Base-by-base conservation (phyloP, 306 rosid species). In the Citrullus amarus region DNA sequence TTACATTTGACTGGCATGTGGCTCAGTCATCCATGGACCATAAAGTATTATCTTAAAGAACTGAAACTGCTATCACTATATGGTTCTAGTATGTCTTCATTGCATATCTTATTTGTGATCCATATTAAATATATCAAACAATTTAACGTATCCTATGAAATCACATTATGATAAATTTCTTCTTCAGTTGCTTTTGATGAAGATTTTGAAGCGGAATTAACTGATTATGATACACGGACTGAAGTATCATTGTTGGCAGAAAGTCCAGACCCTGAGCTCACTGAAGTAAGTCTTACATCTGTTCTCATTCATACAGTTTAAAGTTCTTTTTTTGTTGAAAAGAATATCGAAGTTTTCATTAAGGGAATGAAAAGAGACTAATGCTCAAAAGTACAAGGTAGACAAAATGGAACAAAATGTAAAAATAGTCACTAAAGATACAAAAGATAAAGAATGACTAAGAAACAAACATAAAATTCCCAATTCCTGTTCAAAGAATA, bases 181-280 rank as follows among this genome's bases (percentile, higher is more conserved):
- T 79, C 50, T 84, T 76, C 87, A 94, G 98, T 92, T 89, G 98
- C 98, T 76, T 94, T 94, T 79, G 98, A 94, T 81, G 98, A 94
- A 86, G 98, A 94, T 88, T 94, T 94, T 75, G 97, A 92, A 87
- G 97, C 90, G 80, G 98, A 94, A 81, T 88, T 94, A 80, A 86
- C 92, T 75, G 98, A 92, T 74, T 83, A 75, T 80, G 96, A 89
- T 80, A 90, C 95, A 44, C 87, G 89, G 79, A 75, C 83, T 79
- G 98, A 92, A 78, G 91, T 94, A 68, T 90, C 96, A 77, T 72
- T 90, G 68, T 81, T 94, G 86, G 91, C 93, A 41, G 85, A 80
- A 75, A 90, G 90, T 81, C 91, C 95, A 51, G 92, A 92, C 88
- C 81, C 89, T 28, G 98, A 92, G 86, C 86, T 94, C 84, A 90